A percentile compares a stretch with the other conserved stretches of the same genome.
These are phyloP conservation scores for Helotiales sp. DNA, from an alignment of 2,329 filamentous ascomycete species.

Conservation along the genomic window DNA sequence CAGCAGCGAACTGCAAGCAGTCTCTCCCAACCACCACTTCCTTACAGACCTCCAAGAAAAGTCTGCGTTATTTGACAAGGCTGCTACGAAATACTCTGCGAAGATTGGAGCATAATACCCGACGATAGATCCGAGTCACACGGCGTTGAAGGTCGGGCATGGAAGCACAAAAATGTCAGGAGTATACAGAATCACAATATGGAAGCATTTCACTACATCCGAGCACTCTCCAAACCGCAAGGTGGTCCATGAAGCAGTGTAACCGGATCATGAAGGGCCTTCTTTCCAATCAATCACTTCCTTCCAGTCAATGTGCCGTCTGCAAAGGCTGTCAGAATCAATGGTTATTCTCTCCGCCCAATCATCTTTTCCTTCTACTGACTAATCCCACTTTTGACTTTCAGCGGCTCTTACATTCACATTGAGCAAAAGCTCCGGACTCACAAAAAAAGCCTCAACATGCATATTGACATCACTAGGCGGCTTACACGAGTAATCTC, in stretches of 20 bases:
- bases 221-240: not conserved
- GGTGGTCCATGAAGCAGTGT: too few relatives aligned
- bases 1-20: constrained; percentile 53
- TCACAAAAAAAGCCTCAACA: constrained; percentile 14
- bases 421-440: constrained; percentile 22
- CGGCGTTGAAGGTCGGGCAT: constrained; percentile 23
- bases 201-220: constrained; percentile 12
- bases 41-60: constrained; percentile 79
- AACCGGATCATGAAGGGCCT: not conserved
- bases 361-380: constrained; percentile 4
- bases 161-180: constrained; percentile 15
- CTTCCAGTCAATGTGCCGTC: not conserved
- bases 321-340: too few relatives aligned
- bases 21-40: constrained; percentile 67
- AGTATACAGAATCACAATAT: constrained; percentile 21
- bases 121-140: constrained; percentile 18
- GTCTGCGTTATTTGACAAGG: constrained; percentile 82
- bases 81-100: constrained; percentile 81
- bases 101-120: constrained; percentile 56
- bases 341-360: too few relatives aligned
- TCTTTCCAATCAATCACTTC: not conserved
- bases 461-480: constrained; percentile 30
- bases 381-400: not conserved
- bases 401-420: constrained; percentile 5
- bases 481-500: not conserved